Percentiles rank a stretch among this genome's conserved stretches.
Evolutionary conservation across 1,139 yeast species (phyloP).

Genomic region (Sugiyamaella novakii): DNA sequence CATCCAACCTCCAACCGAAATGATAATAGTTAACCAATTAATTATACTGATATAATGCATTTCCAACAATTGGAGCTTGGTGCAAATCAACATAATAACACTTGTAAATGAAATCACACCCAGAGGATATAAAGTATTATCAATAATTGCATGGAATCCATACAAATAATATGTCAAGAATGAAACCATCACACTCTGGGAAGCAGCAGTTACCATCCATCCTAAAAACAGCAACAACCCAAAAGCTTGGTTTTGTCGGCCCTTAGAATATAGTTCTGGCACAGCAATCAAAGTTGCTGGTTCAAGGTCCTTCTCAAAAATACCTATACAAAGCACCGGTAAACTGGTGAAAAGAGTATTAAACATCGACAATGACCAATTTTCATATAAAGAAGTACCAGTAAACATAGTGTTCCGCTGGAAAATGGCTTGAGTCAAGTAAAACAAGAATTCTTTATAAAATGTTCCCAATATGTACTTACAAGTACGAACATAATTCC

Average conservation of each 20-base stretch:
- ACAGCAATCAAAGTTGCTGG: constrained; percentile 88
- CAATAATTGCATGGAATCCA: constrained; percentile 65
- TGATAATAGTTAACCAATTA: constrained; percentile 64
- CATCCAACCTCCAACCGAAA: constrained; percentile 89
- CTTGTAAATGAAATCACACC: constrained; percentile 78
- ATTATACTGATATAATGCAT: constrained; percentile 79
- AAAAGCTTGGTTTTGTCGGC: constrained; percentile 76
- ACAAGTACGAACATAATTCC: constrained; percentile 88
- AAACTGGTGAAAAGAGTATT: constrained; percentile 92
- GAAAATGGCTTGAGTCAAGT: constrained; percentile 82
- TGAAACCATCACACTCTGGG: constrained; percentile 70
- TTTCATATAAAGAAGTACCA: constrained; percentile 90
- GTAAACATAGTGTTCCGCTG: constrained; percentile 88
- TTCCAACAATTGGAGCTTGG: constrained; percentile 79
- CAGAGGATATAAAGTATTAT: constrained; percentile 77
- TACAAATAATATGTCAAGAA: constrained; percentile 67
- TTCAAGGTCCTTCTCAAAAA: constrained; percentile 86
- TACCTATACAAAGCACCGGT: constrained; percentile 91
- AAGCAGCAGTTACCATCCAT: constrained; percentile 80
- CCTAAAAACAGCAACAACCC: constrained; percentile 65
- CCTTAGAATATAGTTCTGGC: constrained; percentile 83
- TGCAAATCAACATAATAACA: constrained; percentile 69
- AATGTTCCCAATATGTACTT: constrained; percentile 92
- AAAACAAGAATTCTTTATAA: constrained; percentile 89
- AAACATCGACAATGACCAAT: constrained; percentile 97